Base-by-base conservation (phyloP, 805 yeast genomes). In the Saturnispora galanensis region DNA sequence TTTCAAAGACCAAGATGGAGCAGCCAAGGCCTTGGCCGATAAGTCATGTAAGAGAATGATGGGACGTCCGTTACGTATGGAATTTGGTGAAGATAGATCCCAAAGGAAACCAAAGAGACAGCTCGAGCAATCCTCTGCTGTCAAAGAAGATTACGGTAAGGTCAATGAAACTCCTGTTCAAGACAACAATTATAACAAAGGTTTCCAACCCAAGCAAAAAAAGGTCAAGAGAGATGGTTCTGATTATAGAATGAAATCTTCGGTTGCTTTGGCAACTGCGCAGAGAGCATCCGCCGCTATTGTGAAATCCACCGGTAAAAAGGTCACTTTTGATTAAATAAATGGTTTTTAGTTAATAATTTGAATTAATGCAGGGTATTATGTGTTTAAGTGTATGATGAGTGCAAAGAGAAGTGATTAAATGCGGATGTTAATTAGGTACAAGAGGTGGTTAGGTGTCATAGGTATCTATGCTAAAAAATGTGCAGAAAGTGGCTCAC, bases 51-150 rank as follows among this genome's bases (percentile, higher is more conserved):
- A 75, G 56, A 76, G 70, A 50, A 66, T 87, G 47, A 76, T 85
- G 48, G 81, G 85, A 51, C 71, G 96, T 63, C 78, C 80, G 1
- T 63, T 88, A 53, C 74, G 96, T 64, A 69, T 90, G 72, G 97
- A 93, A 63, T 90, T 68, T 56, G 98, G 98, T 52, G 96, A 93
- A 65, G 97, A 90, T 60, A 75, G 98, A 65, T 81, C 94, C 36
- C 50, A 58, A 49, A 49, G 66, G 54, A 56, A 57, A 51, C 47
- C 50, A 26, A 50, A 50, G 36, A 45, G 50, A 42, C 7, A 8
- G 4, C 28, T 29, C 7, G 34, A 30, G 5, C 33, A 41, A 49
- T 15, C 11, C 9, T 17, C 11, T 29, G 37, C 18, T 15, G 38
- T 13, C 13, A 31, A 16, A 28, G 15, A 30, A 9, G 42, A 39